Evolutionary conservation across 805 yeast species (phyloP).

Genomic region (Debaryomyces maramus): DNA sequence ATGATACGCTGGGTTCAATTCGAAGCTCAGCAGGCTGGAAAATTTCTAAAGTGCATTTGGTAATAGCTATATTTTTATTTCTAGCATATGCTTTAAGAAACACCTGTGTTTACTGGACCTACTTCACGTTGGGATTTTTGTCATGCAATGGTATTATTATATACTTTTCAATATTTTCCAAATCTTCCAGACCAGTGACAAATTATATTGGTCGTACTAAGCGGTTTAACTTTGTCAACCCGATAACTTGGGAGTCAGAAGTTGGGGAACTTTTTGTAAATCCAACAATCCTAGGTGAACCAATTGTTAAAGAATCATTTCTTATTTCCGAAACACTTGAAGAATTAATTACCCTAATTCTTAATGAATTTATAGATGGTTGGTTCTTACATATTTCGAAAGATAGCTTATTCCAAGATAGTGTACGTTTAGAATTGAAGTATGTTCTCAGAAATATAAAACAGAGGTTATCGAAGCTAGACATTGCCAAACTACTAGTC

Average conservation of each 20-base stretch:
- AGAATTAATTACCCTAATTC: constrained; percentile 46
- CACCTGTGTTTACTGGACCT: too few relatives aligned
- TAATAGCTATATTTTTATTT: too few relatives aligned
- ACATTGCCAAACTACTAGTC: constrained; percentile 58
- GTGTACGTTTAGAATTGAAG: constrained; percentile 46
- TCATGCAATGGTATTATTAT: too few relatives aligned
- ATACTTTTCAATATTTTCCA: too few relatives aligned
- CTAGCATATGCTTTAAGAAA: too few relatives aligned
- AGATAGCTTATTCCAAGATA: constrained; percentile 30
- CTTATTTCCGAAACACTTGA: constrained; percentile 54
- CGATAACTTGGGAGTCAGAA: constrained; percentile 14
- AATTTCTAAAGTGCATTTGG: too few relatives aligned
- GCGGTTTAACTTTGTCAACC: not conserved
- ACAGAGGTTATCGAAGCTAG: constrained; percentile 42
- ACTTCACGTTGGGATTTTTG: too few relatives aligned
- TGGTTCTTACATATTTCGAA: constrained; percentile 56
- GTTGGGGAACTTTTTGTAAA: constrained; percentile 22
- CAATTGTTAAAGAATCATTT: constrained; percentile 49
- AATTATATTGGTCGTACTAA: not conserved
- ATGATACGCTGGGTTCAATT: not conserved
- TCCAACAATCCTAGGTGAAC: constrained; percentile 19
- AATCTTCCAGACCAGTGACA: not conserved
- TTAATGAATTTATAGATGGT: constrained; percentile 52
- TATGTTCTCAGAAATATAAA: constrained; percentile 43
- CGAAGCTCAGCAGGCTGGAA: too few relatives aligned